A percentile compares a stretch with the other conserved stretches of the same genome.
Conservation (phyloP, 148 eudicot species). For the Vaccinium darrowii region DNA sequence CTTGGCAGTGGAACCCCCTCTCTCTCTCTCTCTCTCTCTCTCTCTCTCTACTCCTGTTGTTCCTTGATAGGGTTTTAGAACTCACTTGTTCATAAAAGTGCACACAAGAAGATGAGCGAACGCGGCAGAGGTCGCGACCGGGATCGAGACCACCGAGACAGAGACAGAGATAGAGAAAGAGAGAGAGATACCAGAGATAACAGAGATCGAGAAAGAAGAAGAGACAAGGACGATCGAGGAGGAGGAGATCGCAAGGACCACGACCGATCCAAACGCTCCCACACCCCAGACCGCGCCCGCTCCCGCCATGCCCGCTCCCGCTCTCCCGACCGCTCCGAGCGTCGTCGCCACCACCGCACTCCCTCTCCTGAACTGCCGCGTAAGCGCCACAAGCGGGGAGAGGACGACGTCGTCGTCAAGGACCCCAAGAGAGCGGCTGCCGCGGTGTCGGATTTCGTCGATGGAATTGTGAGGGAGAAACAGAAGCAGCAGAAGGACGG, state of each 20-base stretch:
- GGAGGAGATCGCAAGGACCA: conserved; percentile 37
- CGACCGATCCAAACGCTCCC: conserved; percentile 41
- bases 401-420: conserved; percentile 32
- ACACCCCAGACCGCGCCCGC: conserved; percentile 36
- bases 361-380: conserved; percentile 54
- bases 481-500: conserved; percentile 33
- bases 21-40: too few relatives aligned
- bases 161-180: conserved; percentile 17
- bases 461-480: conserved; percentile 52
- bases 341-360: conserved; percentile 37
- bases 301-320: conserved; percentile 31
- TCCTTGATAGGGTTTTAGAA: too few relatives aligned
- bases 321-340: conserved; percentile 45
- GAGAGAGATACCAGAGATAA: conserved; percentile 12
- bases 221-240: conserved; percentile 23
- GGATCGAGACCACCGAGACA: conserved; percentile 12
- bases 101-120: neutral
- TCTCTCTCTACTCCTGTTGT: too few relatives aligned
- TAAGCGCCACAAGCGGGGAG: conserved; percentile 49
- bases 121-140: conserved; percentile 13
- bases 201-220: conserved; percentile 19
- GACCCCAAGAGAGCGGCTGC: conserved; percentile 28
- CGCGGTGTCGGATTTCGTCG: conserved; percentile 52
- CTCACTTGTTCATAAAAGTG: too few relatives aligned
- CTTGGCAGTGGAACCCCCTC: too few relatives aligned